Percentiles rank a stretch among this genome's conserved stretches.
phyloP scores from a whole-genome alignment of 768 basidiomycete species.

The Dacryopinax primogenitus region DNA sequence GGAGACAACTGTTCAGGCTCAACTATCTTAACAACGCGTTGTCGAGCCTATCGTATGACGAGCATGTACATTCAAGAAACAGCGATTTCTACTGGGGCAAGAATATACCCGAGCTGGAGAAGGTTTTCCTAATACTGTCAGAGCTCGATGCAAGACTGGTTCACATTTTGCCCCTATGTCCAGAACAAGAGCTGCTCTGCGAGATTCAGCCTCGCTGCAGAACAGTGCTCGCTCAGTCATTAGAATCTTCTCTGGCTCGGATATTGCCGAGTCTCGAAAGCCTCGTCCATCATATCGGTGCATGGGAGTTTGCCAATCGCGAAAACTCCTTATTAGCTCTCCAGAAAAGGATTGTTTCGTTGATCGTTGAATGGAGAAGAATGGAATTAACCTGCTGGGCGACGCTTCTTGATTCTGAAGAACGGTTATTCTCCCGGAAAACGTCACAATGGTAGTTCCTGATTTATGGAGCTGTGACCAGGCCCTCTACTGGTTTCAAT shows the following conservation, averaged over 20 bases:
- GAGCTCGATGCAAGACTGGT: slow-evolving; percentile 43
- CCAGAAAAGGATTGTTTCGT: slow-evolving; percentile 48
- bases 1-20: slow-evolving; percentile 7
- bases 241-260: slow-evolving; percentile 66
- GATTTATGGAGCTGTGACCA: slow-evolving; percentile 45
- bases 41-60: neutral
- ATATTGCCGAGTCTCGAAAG: slow-evolving; percentile 73
- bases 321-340: slow-evolving; percentile 63
- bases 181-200: slow-evolving; percentile 94
- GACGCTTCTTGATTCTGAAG: slow-evolving; percentile 49
- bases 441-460: slow-evolving; percentile 81
- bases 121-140: slow-evolving; percentile 40
- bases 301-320: slow-evolving; percentile 95
- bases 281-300: slow-evolving; percentile 71
- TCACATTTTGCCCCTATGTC: slow-evolving; percentile 64
- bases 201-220: slow-evolving; percentile 64
- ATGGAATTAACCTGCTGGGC: slow-evolving; percentile 85
- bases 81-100: slow-evolving; percentile 62
- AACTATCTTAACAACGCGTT: slow-evolving; percentile 13
- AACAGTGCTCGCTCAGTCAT: slow-evolving; percentile 43
- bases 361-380: slow-evolving; percentile 83
- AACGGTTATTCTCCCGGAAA: slow-evolving; percentile 30
- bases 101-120: slow-evolving; percentile 60
- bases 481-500: slow-evolving; percentile 25
- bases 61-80: neutral